Evolutionary conservation across 2,329 filamentous ascomycete genomes (phyloP), one percentile per base, ranked within the genome.

Genomic region (Magnaporthiopsis incrustans): DNA sequence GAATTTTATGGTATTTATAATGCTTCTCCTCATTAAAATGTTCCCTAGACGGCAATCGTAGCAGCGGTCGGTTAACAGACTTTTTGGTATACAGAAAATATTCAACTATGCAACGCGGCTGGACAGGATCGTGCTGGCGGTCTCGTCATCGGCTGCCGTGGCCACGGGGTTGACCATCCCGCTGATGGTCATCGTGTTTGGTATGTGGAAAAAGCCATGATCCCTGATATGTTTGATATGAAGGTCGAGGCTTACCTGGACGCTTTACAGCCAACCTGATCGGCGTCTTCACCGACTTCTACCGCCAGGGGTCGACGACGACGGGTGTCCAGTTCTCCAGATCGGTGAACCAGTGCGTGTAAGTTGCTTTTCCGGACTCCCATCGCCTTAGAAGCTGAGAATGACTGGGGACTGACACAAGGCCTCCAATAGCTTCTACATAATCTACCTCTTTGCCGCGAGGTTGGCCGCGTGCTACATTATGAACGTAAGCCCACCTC

Each of bases 381-480:
- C 2, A 18, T 15, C 27, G 27, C 27, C 38, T 4, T 8, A 44
- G 18, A 7, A 15, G 22, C 4, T 22, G 22, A n/a, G n/a, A 3
- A 14, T n/a, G 38, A 18, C 12, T 4, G 15, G 0, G 26, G 30
- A 15, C 53, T 58, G 5, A 38, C 33, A 33, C 22, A 6, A 30
- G 10, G 27, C 25, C 4, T 53, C 32, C 18, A 15, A 1, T 22
- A 84, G 67, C 69, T 78, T 91, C 0, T 90, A 87, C 71, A 85
- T 92, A 68, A 81, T 91, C 63, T 85, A 86, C 63, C 77, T 92
- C 3, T 92, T 92, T 71, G 73, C 90, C 56, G 89, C 78, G 15
- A 85, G 87, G 60, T 85, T 89, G 65, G 71, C 77, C 35, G 75
- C 90, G 18, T 83, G 83, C 64, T 91, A 90, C 56, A 60, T 72